Percentiles rank a stretch among this genome's conserved stretches.
These are phyloP conservation scores for Tolypocladium tundrense DNA, from an alignment of 2,329 filamentous ascomycete genomes.

Conservation along the genomic window DNA sequence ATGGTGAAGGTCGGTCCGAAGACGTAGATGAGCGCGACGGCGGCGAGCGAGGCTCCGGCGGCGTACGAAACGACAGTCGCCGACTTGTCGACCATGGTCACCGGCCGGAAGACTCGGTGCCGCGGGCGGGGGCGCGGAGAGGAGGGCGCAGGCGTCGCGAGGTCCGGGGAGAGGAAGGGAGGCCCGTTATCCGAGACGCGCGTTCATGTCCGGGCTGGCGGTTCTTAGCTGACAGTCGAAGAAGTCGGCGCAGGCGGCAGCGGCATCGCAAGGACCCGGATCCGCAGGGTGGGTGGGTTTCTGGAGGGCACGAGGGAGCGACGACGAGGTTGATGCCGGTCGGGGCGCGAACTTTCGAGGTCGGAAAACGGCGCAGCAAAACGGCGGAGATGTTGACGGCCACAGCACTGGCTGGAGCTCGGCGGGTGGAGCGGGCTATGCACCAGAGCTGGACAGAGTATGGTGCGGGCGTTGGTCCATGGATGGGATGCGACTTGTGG, in stretches of 20 bases:
- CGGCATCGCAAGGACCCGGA: not conserved
- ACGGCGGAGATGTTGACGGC: not conserved
- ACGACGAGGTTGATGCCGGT: not conserved
- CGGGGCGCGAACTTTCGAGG: not conserved
- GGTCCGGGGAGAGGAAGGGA: not conserved
- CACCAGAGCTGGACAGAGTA: not conserved
- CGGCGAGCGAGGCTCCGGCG: conserved; percentile 87
- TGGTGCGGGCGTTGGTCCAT: not conserved
- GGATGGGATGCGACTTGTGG: not conserved
- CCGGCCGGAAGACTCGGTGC: not conserved
- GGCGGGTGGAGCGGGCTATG: not conserved
- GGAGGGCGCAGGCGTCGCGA: not conserved
- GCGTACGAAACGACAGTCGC: conserved; percentile 66
- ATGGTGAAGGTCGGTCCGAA: conserved; percentile 96
- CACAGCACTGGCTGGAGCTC: not conserved
- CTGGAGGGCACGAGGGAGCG: not conserved
- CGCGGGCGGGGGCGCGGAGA: not conserved
- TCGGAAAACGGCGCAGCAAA: not conserved
- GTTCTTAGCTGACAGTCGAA: not conserved
- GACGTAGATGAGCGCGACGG: conserved; percentile 90
- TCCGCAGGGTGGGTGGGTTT: not conserved
- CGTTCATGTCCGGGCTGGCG: not conserved
- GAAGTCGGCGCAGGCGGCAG: not conserved
- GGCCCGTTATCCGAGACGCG: not conserved
- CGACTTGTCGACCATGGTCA: conserved; percentile 26